A percentile compares a stretch with the other conserved stretches of the same genome.
Evolutionary conservation across 2,329 filamentous ascomycete species (phyloP).

Genomic region (Tolypocladium nubicola): DNA sequence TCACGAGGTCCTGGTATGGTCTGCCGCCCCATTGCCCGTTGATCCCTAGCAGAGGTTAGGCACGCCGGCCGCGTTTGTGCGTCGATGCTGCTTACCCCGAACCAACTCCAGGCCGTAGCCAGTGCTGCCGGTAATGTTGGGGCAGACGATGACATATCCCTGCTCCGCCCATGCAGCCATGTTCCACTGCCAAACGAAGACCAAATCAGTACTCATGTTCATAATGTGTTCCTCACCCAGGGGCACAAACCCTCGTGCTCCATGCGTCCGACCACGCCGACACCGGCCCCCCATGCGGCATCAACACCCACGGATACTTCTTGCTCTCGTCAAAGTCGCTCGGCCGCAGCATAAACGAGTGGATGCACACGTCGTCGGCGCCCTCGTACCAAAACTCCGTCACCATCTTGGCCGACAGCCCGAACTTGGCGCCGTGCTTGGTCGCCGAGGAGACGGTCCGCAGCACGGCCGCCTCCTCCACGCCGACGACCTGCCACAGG

Average conservation of each 20-base stretch:
- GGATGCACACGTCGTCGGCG: slow-evolving; percentile 21
- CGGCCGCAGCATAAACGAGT: slow-evolving; percentile 28
- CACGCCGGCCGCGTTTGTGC: not conserved
- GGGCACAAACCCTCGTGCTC: slow-evolving; percentile 28
- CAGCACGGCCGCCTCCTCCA: slow-evolving; percentile 8
- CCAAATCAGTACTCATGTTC: not conserved
- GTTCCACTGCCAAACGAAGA: slow-evolving; percentile 31
- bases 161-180: slow-evolving; percentile 47
- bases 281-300: slow-evolving; percentile 30
- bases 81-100: slow-evolving; percentile 11
- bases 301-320: slow-evolving; percentile 26
- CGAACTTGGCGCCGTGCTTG: slow-evolving; percentile 18
- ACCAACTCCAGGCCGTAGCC: slow-evolving; percentile 38
- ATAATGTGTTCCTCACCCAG: not conserved
- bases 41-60: slow-evolving; percentile 25
- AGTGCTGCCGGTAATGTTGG: slow-evolving; percentile 47
- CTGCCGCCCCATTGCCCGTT: slow-evolving; percentile 40
- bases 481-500: slow-evolving; percentile 24
- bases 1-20: slow-evolving; percentile 44
- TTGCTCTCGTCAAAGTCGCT: slow-evolving; percentile 22
- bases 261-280: slow-evolving; percentile 41
- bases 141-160: slow-evolving; percentile 48
- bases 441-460: slow-evolving; percentile 19
- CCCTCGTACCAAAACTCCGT: slow-evolving; percentile 30
- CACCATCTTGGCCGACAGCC: slow-evolving; percentile 23